These are phyloP conservation scores for Mortierella sp. DNA, from an alignment of 371 early-diverging fungal species.

Conservation along the genomic window DNA sequence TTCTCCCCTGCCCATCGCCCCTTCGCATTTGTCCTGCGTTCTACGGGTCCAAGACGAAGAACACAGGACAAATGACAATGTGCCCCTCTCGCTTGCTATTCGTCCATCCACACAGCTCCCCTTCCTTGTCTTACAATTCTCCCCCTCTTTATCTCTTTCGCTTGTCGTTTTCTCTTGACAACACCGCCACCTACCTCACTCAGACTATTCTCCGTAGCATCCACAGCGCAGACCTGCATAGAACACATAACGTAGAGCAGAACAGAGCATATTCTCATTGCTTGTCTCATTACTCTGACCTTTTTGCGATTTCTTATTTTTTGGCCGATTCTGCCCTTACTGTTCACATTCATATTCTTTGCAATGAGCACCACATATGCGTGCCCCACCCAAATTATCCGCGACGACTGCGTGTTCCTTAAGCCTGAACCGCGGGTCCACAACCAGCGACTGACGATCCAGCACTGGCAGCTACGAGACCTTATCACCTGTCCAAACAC, in stretches of 20 bases:
- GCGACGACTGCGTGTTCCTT: constrained; percentile 56
- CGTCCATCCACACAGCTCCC: no score
- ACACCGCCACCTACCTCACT: no score
- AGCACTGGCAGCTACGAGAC: constrained; percentile 93
- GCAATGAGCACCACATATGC: constrained; percentile 23
- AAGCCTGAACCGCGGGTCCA: constrained; percentile 59
- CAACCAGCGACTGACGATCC: constrained; percentile 68
- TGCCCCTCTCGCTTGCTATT: no score
- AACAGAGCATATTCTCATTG: no score
- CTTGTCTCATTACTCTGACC: not conserved
- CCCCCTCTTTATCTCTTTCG: not conserved
- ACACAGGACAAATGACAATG: not conserved
- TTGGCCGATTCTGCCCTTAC: not conserved
- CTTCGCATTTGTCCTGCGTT: not conserved
- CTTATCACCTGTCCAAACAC: constrained; percentile 77
- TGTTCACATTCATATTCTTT: not conserved
- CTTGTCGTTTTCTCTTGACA: not conserved
- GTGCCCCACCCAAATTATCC: constrained; percentile 33
- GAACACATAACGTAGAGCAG: no score
- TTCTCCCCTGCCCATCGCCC: no score
- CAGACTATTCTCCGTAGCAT: no score
- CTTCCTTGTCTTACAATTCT: not conserved
- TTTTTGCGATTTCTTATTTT: not conserved
- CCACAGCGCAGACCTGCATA: no score
- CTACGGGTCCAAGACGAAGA: not conserved